Base-by-base conservation (phyloP, 1,284 basidiomycete genomes). In the Puccinia sorghi region DNA sequence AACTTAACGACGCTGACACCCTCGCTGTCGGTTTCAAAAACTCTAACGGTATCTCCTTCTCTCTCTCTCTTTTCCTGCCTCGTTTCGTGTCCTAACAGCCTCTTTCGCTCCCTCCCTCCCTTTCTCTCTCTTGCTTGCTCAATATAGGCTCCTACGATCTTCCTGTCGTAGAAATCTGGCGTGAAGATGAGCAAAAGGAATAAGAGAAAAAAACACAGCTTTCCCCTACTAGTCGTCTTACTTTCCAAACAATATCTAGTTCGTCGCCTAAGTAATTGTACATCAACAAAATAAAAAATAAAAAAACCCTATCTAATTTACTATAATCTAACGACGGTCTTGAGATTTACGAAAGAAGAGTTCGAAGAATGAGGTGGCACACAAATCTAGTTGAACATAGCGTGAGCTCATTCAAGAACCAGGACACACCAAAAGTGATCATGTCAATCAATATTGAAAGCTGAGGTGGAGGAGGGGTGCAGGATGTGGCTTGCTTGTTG, bases 21-120 rank as follows among this genome's bases (percentile, higher is more conserved):
- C 63, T 76, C 25, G 73, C 63, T n/a, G 11, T 76, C n/a, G 73
- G 73, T 0, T 76, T 76, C 46, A 1, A 54, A 27, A 57, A 67
- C 64, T 43, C 27, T 8, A 50, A 70, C 50, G 52, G 64, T 67
- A 17, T 50, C 17, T 48, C 50, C 12, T 13, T 7, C 48, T 39
- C n/a, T 32, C 46, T 48, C 41, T 50, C 43, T 4, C 5, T 25
- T 46, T 27, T 46, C 39, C n/a, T n/a, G 8, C 22, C 22, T 22
- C 7, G 32, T 22, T 25, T 46, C n/a, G n/a, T 7, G 1, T 27
- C 17, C n/a, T 69, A n/a, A 9, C n/a, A 13, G 8, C n/a, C 32
- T 57, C 43, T 48, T 48, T 15, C n/a, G 5, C 20, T n/a, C 7
- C 17, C 46, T 46, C 20, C 27, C 25, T 37, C 43, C 6, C 17